Evolutionary conservation across 352 stramenopile species (phyloP), one percentile per base, ranked within the genome.

Genomic region (Phytophthora citrophthora): DNA sequence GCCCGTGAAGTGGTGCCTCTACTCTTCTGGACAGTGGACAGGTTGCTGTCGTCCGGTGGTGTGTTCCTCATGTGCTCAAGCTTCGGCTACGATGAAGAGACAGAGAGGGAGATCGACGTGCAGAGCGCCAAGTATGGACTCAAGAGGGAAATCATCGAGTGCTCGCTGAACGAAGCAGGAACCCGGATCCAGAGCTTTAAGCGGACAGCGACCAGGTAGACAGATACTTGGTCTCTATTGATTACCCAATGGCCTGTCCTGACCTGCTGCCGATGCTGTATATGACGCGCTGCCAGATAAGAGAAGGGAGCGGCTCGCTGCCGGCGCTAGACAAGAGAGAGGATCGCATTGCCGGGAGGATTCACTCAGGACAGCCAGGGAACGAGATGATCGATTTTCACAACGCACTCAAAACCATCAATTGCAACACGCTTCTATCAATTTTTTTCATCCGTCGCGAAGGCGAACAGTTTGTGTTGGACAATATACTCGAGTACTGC

Each of bases 401-500:
- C 27, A 32, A 56, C 38, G 43, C 36, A 29, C 20, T 41, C n/a
- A 29, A 18, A 63, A 54, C 8, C n/a, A 52, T 57, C 54, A 61
- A 47, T n/a, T 48, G 12, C 41, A 59, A 51, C 46, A 59, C 44
- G 32, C 26, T 64, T 54, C 23, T 61, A 54, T 65, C 20, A 61
- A 38, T 40, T 23, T 13, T 38, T 47, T 47, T 57, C 34, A 15
- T 45, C n/a, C 32, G 26, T 18, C 34, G 74, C 77, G 54, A 96
- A 96, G 10, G 65, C 82, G 44, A 91, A 96, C 13, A 96, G 74
- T 45, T 86, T 76, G 65, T 94, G 72, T 40, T 75, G 41, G 20
- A 84, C 60, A 26, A 96, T 95, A 64, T 94, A 96, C 34, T 86
- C 85, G 4, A 89, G 65, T 10, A 96, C 89, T n/a, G 50, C 39